A percentile compares a stretch with the other conserved stretches of the same genome.
Evolutionary conservation across 140 eudicot species (phyloP).

Genomic region (Oenanthe javanica): DNA sequence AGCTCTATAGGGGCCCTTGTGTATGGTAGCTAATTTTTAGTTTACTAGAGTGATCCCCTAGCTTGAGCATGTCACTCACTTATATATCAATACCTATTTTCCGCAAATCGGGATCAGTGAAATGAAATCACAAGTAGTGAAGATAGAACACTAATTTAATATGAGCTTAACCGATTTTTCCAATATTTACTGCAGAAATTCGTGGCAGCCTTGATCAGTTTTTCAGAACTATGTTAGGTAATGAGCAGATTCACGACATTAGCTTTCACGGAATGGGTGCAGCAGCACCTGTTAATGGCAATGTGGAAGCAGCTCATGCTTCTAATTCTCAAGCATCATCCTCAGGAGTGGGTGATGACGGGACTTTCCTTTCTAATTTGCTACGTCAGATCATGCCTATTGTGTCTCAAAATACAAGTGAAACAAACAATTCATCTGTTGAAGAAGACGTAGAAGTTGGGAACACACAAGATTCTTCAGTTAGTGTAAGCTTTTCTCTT

Average conservation of each 20-base stretch:
- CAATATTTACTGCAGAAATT: background rate
- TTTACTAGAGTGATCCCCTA: background rate
- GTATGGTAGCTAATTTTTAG: background rate
- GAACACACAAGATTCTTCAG: slow-evolving; percentile 24
- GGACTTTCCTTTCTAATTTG: slow-evolving; percentile 49
- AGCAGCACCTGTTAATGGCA: slow-evolving; percentile 16
- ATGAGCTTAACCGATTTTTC: background rate
- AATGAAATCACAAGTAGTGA: background rate
- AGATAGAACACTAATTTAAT: background rate
- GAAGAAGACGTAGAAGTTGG: slow-evolving; percentile 21
- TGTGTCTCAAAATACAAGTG: slow-evolving; percentile 44
- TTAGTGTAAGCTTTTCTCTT: slow-evolving; percentile 14
- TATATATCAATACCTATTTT: background rate
- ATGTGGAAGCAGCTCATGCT: slow-evolving; percentile 24
- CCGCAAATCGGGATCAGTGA: background rate
- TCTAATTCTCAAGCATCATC: slow-evolving; percentile 38
- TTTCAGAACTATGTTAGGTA: slow-evolving; percentile 54
- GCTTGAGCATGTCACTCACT: background rate
- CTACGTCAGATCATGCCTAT: slow-evolving; percentile 85
- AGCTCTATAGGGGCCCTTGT: background rate
- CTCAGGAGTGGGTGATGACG: slow-evolving; percentile 39
- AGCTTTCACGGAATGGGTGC: slow-evolving; percentile 17
- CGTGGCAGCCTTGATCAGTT: slow-evolving; percentile 17
- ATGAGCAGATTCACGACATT: slow-evolving; percentile 26
- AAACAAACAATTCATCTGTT: slow-evolving; percentile 21